Conservation (phyloP, 345 rosid species). For the Aquilaria malaccensis region DNA sequence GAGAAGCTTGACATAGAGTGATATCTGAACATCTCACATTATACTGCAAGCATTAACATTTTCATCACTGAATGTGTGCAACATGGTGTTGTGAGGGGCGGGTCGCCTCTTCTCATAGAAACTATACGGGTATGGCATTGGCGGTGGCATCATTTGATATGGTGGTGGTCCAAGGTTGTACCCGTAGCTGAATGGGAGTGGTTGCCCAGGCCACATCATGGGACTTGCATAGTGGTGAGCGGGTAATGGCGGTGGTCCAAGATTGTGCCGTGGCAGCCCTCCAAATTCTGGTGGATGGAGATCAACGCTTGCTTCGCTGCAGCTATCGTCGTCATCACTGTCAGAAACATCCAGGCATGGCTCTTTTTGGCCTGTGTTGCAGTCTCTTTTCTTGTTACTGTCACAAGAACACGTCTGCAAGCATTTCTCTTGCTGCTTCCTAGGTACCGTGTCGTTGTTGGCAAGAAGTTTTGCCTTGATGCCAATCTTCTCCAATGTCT, state of each 20-base stretch:
- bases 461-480: conserved; percentile 11
- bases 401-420: background rate
- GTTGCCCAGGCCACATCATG: background rate
- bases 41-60: conserved; percentile 16
- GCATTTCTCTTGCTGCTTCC: background rate
- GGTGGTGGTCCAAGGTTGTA: background rate
- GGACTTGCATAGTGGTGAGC: background rate
- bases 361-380: background rate
- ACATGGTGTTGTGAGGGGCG: conserved; percentile 8
- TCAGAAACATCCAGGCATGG: background rate
- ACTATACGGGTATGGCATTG: conserved; percentile 14
- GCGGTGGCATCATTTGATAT: background rate
- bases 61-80: conserved; percentile 20
- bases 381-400: too few species aligned
- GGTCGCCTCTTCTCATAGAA: conserved; percentile 13
- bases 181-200: background rate
- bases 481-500: conserved; percentile 9
- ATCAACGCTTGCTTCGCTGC: background rate
- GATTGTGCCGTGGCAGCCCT: background rate
- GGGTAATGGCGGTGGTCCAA: background rate
- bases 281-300: background rate
- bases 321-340: background rate
- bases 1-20: too few species aligned
- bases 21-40: conserved; percentile 2
- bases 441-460: background rate